Percentiles rank a stretch among this genome's conserved stretches.
Conservation (phyloP, 177 flowering plant species). For the Vitis hybrid region DNA sequence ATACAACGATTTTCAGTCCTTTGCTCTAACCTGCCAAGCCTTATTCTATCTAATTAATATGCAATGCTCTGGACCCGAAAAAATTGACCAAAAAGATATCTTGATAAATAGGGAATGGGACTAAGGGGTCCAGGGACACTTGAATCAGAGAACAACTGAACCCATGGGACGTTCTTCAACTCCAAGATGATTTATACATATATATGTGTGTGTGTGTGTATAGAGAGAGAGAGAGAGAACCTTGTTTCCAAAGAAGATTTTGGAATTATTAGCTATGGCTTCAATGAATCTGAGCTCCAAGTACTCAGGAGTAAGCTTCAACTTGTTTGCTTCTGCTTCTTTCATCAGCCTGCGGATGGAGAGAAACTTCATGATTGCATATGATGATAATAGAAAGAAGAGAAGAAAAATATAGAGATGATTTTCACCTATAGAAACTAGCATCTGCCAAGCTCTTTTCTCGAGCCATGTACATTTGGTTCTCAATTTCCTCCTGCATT, state of each 20-base stretch:
- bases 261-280: constrained; percentile 81
- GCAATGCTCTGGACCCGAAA: no score
- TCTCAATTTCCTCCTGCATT: constrained; percentile 77
- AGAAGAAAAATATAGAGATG: not conserved
- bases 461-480: constrained; percentile 77
- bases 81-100: no score
- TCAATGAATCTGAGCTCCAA: constrained; percentile 89
- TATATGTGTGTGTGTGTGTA: not conserved
- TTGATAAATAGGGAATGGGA: no score
- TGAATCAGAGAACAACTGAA: no score
- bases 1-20: no score
- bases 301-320: constrained; percentile 83
- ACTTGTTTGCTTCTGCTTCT: constrained; percentile 91
- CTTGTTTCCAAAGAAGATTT: constrained; percentile 92
- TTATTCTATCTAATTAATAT: no score
- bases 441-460: constrained; percentile 94
- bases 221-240: constrained; percentile 29
- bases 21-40: no score
- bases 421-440: constrained; percentile 56
- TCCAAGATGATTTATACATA: no score
- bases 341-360: constrained; percentile 48
- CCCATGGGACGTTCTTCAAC: no score
- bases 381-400: not conserved
- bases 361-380: not conserved
- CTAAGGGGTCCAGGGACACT: no score